phyloP scores from a whole-genome alignment of 148 eudicot species.

The Vaccinium corymbosum region DNA sequence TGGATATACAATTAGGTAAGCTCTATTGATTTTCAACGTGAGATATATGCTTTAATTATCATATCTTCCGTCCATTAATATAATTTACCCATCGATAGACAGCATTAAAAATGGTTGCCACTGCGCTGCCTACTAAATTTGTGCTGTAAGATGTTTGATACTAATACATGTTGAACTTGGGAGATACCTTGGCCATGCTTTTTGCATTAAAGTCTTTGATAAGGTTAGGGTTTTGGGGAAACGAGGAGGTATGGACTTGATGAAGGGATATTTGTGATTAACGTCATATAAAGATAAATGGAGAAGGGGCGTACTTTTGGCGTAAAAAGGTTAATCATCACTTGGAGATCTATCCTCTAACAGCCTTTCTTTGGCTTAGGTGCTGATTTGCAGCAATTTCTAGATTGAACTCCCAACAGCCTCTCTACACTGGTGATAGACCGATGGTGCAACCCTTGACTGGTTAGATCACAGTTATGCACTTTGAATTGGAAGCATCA shows the following conservation, averaged over 20 bases:
- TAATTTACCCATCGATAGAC: background rate
- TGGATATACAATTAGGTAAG: slow-evolving; percentile 70
- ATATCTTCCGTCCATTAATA: background rate
- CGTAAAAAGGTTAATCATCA: no score
- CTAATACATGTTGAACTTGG: slow-evolving; percentile 13
- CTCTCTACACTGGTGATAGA: no score
- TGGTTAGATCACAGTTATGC: no score
- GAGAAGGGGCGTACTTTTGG: no score
- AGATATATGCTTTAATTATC: background rate
- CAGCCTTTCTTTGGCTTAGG: no score
- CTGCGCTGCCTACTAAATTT: background rate
- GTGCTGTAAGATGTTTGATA: background rate
- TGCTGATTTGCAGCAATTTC: no score
- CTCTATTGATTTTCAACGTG: background rate
- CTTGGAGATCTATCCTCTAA: no score
- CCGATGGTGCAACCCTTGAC: no score
- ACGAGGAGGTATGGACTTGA: background rate
- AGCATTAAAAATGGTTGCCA: background rate
- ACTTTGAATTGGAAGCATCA: no score
- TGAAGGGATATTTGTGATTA: no score
- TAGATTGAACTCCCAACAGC: no score
- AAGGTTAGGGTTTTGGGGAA: background rate
- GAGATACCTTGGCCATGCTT: slow-evolving; percentile 79
- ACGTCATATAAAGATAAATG: no score
- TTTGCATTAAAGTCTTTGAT: slow-evolving; percentile 31